Evolutionary conservation across 2,329 filamentous ascomycete species (phyloP).

Genomic region (Chrysoporthe deuterocubensis): DNA sequence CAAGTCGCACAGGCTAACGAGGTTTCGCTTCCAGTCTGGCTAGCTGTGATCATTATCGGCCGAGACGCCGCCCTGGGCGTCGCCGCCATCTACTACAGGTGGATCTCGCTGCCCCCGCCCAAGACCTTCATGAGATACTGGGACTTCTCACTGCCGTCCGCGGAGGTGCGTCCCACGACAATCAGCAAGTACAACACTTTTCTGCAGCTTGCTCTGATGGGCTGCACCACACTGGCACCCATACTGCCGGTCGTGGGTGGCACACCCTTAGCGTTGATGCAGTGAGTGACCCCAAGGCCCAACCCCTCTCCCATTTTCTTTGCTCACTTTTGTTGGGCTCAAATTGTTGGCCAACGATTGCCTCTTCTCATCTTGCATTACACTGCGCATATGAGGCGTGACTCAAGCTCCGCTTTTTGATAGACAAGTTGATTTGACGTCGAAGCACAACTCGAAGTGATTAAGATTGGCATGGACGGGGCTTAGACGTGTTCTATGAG

Average conservation of each 20-base stretch:
- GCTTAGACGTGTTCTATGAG: background rate
- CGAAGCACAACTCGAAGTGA: background rate
- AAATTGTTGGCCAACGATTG: background rate
- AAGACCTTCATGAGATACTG: conserved; percentile 94
- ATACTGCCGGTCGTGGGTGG: conserved; percentile 66
- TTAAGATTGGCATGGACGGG: background rate
- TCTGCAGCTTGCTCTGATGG: conserved; percentile 84
- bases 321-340: no score
- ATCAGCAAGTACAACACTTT: conserved; percentile 95
- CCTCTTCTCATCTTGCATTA: background rate
- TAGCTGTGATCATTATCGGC: conserved; percentile 88
- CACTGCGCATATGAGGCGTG: background rate
- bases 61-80: conserved; percentile 83
- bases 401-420: background rate
- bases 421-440: background rate
- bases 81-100: conserved; percentile 92
- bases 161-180: conserved; percentile 80
- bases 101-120: conserved; percentile 88
- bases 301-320: background rate
- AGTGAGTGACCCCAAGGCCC: conserved; percentile 52
- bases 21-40: conserved; percentile 63
- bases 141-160: conserved; percentile 92
- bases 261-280: conserved; percentile 61
- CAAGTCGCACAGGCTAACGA: conserved; percentile 13
- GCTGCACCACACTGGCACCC: conserved; percentile 79